phyloP scores from a whole-genome alignment of 1,284 basidiomycete species.

The Boletus subluridellus region DNA sequence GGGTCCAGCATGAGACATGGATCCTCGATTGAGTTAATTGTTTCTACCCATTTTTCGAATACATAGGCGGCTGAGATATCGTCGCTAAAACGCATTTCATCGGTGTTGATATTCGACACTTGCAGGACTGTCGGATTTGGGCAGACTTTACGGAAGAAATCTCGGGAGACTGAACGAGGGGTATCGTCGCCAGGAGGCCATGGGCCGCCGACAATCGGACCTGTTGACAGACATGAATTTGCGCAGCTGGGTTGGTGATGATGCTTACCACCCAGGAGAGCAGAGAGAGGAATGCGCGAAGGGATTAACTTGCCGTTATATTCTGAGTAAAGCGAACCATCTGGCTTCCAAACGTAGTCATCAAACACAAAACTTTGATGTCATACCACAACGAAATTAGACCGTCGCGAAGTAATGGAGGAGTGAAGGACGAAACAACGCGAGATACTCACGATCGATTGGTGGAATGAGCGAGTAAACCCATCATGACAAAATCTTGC shows the following conservation, averaged over 20 bases:
- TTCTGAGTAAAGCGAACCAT: conserved; percentile 30
- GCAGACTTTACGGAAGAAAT: conserved; percentile 40
- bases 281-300: conserved; percentile 37
- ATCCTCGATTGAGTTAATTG: conserved; percentile 33
- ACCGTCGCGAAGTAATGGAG: neutral
- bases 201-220: conserved; percentile 40
- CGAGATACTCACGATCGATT: conserved; percentile 34
- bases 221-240: conserved; percentile 18
- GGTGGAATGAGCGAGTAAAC: conserved; percentile 32
- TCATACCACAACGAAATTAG: conserved; percentile 3
- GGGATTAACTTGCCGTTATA: conserved; percentile 36
- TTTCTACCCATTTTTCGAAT: conserved; percentile 37
- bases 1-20: conserved; percentile 35
- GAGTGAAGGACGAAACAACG: neutral
- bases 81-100: conserved; percentile 29
- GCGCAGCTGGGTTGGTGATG: neutral
- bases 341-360: conserved; percentile 37
- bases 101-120: conserved; percentile 28
- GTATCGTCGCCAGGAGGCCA: conserved; percentile 32
- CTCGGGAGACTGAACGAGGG: conserved; percentile 36
- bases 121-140: conserved; percentile 33
- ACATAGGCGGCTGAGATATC: conserved; percentile 21
- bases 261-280: conserved; percentile 29
- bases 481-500: conserved; percentile 40
- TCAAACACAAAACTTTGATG: conserved; percentile 38